These are phyloP conservation scores for Spongispora temasekensis DNA, from an alignment of 1,284 basidiomycete species.

Conservation along the genomic window DNA sequence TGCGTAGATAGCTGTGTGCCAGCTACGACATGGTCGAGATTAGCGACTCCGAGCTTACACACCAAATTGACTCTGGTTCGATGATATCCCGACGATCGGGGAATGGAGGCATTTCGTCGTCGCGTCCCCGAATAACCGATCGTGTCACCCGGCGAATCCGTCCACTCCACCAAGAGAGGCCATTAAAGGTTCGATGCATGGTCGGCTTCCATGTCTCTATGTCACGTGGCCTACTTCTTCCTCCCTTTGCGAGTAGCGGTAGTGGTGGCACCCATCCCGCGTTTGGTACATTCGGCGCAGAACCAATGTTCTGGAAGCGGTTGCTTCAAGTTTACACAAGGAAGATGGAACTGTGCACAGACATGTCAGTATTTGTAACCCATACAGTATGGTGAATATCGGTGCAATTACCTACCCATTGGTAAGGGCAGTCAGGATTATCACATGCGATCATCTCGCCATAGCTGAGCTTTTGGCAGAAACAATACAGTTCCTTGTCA, in stretches of 20 bases:
- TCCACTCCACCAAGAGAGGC: too few relatives aligned
- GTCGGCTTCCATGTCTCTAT: neutral
- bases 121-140: too few relatives aligned
- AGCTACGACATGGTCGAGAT: too few relatives aligned
- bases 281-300: conserved; percentile 52
- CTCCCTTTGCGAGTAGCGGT: conserved; percentile 41
- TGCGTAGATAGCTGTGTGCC: too few relatives aligned
- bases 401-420: conserved; percentile 58
- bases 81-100: neutral
- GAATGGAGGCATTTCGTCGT: too few relatives aligned
- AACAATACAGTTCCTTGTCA: conserved; percentile 63
- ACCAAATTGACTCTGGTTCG: neutral
- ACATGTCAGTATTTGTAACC: conserved; percentile 15
- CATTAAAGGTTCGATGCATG: too few relatives aligned
- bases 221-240: conserved; percentile 37
- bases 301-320: conserved; percentile 64
- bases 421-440: conserved; percentile 63
- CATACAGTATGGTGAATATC: conserved; percentile 6
- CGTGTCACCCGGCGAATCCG: conserved; percentile 4
- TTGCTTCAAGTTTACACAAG: conserved; percentile 59
- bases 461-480: conserved; percentile 65
- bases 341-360: conserved; percentile 55
- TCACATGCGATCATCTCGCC: conserved; percentile 78
- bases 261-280: conserved; percentile 31
- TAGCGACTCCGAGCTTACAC: too few relatives aligned